phyloP scores from a whole-genome alignment of 192 early-diverging fungal genomes.

The Dissophora ornata region DNA sequence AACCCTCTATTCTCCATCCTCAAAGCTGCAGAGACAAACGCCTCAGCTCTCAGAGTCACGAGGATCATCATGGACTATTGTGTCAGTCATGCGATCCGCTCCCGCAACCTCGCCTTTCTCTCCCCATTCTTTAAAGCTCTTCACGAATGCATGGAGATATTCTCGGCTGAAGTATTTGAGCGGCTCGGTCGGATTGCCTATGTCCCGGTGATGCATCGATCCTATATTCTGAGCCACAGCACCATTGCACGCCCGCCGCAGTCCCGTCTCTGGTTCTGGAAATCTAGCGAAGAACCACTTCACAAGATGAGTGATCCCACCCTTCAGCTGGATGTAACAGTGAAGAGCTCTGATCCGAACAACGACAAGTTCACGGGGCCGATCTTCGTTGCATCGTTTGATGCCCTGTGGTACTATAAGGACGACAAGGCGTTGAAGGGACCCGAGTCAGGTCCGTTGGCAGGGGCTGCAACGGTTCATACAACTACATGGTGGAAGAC shows the following conservation, averaged over 20 bases:
- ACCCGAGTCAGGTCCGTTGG: neutral
- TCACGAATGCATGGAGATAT: neutral
- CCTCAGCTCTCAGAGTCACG: neutral
- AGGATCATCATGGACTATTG: conserved; percentile 11
- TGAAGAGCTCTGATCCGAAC: neutral
- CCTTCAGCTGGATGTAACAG: neutral
- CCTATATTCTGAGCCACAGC: conserved; percentile 6
- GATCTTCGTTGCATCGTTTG: conserved; percentile 12
- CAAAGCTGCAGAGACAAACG: neutral
- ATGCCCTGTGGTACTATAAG: conserved; percentile 8
- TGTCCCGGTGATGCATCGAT: neutral
- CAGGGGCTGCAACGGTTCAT: neutral
- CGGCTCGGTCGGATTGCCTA: neutral
- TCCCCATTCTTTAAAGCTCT: neutral
- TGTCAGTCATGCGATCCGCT: neutral
- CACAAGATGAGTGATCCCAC: neutral
- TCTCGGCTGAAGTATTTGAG: neutral
- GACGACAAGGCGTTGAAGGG: neutral
- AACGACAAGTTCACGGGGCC: neutral
- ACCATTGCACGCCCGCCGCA: conserved; percentile 1
- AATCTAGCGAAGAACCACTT: neutral
- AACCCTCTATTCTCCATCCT: conserved; percentile 4
- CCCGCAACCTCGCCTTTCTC: conserved; percentile 7
- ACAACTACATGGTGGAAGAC: conserved; percentile 8
- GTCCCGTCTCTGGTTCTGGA: conserved; percentile 2